A percentile compares a stretch with the other conserved stretches of the same genome.
Conservation (phyloP, 306 rosid genomes). For the Cercis canadensis region DNA sequence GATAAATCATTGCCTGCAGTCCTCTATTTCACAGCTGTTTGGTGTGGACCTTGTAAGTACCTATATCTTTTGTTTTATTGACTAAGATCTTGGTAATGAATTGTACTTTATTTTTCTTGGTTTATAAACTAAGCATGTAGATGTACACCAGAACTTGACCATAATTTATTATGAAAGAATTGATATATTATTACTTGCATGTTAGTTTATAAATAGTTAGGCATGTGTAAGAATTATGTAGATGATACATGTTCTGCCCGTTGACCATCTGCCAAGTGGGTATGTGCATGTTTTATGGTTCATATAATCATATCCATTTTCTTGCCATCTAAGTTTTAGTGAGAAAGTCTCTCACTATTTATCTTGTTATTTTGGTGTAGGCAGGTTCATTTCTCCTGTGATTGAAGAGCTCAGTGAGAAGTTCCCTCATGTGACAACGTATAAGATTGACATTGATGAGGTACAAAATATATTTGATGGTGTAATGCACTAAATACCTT, state of each 20-base stretch:
- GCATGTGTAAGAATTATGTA: conserved; percentile 9
- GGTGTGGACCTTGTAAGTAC: conserved; percentile 96
- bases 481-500: background rate
- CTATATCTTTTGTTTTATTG: background rate
- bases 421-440: conserved; percentile 75
- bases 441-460: conserved; percentile 90
- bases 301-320: background rate
- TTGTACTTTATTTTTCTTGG: background rate
- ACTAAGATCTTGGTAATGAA: background rate
- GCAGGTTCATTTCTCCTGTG: conserved; percentile 73
- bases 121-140: background rate
- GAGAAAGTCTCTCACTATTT: conserved; percentile 14
- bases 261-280: background rate
- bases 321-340: background rate
- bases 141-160: background rate
- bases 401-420: conserved; percentile 65
- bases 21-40: conserved; percentile 87
- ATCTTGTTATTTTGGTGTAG: conserved; percentile 51
- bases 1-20: conserved; percentile 70
- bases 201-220: background rate
- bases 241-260: background rate
- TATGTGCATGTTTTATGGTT: background rate
- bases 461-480: conserved; percentile 40
- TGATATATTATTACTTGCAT: background rate
- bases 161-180: too few species aligned